Evolutionary conservation across 306 rosid species (phyloP), one percentile per base, ranked within the genome.

Genomic region (Prunus kanzakura): DNA sequence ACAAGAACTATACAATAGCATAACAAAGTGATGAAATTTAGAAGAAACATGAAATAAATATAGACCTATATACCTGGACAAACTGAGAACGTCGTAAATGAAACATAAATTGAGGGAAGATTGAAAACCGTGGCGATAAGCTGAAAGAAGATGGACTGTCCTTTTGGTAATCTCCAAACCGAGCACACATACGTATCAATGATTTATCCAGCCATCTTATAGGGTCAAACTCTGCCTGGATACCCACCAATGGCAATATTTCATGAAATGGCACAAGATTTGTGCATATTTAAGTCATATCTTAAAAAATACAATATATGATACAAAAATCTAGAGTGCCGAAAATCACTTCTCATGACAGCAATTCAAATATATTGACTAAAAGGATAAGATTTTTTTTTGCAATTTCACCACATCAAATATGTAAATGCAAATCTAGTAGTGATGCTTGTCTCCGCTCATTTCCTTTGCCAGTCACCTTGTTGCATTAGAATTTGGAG

Each of bases 191-290:
- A 81, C 88, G 91, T 81, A 95, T 95, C 82, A 95, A 81, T 77
- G 99, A 86, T 85, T 92, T 95, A 80, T 95, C 99, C 91, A 95
- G 71, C 99, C 99, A 95, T 87, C 98, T 87, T 82, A 95, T 88
- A 78, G 99, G 99, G 80, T 95, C 99, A 87, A 92, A 95, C 85
- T 92, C 99, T 73, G 97, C 97, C 99, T 92, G 89, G 77, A 84
- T 78, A 32, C 41, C 54, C 78, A 83, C 9, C 63, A 56, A 81
- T 69, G 64, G 72, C 74, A 76, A 71, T 22, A 60, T 66, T 51
- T 69, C 82, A 85, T 41, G 67, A 7, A 73, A 71, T 56, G 69
- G 77, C 69, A 79, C 41, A 72, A 77, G 19, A 69, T 65, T 32
- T 38, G 46, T 15, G 74, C 66, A 72, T 30, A 71, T 11, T 54